A percentile compares a stretch with the other conserved stretches of the same genome.
Conservation (phyloP, 1,284 basidiomycete species). For the Ustilago bromivora region DNA sequence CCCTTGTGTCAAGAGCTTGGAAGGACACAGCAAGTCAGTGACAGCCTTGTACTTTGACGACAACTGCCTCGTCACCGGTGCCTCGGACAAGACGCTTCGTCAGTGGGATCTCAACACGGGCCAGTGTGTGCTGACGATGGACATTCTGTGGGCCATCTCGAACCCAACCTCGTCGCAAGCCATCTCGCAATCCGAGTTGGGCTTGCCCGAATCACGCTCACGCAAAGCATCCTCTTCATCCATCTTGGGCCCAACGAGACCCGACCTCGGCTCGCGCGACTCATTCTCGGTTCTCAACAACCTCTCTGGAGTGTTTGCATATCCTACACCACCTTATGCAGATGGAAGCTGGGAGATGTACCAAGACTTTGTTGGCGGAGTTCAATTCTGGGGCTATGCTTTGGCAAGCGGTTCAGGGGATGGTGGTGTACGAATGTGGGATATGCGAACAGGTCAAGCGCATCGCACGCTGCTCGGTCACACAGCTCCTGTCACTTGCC, state of each 20-base stretch:
- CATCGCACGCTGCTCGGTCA: constrained; percentile 94
- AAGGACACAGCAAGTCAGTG: constrained; percentile 92
- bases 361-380: constrained; percentile 94
- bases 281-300: constrained; percentile 55
- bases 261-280: constrained; percentile 36
- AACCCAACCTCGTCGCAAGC: constrained; percentile 79
- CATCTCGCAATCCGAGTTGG: constrained; percentile 64
- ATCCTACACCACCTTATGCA: constrained; percentile 85
- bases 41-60: constrained; percentile 96
- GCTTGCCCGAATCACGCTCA: constrained; percentile 70
- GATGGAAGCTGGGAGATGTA: constrained; percentile 94
- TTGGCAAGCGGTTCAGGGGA: constrained; percentile 96
- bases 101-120: constrained; percentile 98
- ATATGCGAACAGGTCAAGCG: constrained; percentile 96
- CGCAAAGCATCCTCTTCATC: constrained; percentile 66
- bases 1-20: constrained; percentile 81
- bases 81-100: constrained; percentile 96
- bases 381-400: constrained; percentile 99
- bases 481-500: constrained; percentile 89
- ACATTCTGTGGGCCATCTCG: constrained; percentile 98
- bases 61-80: constrained; percentile 92
- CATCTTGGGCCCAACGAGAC: constrained; percentile 42
- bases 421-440: constrained; percentile 98
- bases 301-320: constrained; percentile 73
- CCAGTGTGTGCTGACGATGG: constrained; percentile 98